phyloP scores from a whole-genome alignment of 305 asterid species.

The Rubia tinctorum region DNA sequence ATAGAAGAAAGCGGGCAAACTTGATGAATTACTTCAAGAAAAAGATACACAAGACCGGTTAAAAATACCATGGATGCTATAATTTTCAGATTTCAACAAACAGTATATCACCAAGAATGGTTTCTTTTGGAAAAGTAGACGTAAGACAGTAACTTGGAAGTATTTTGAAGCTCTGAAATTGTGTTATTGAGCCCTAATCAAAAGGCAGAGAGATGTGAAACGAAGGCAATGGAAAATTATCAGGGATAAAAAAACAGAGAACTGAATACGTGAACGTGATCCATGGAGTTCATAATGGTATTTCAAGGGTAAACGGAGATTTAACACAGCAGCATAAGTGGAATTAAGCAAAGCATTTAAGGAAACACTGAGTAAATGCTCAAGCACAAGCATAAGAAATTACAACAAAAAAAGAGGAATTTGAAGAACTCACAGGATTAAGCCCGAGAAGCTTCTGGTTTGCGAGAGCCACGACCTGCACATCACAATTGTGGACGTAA shows the following conservation, averaged over 20 bases:
- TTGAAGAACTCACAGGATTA: constrained; percentile 51
- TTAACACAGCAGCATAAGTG: neutral
- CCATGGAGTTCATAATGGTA: neutral
- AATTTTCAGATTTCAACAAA: neutral
- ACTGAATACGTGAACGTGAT: neutral
- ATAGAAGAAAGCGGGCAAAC: constrained; percentile 9
- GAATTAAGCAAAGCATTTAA: neutral
- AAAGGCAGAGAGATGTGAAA: neutral
- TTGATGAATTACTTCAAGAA: neutral
- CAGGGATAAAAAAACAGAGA: neutral
- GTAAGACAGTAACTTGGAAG: neutral
- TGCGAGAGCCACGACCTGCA: constrained; percentile 97
- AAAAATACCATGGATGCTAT: neutral
- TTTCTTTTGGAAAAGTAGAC: neutral
- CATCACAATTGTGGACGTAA: constrained; percentile 12
- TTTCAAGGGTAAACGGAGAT: neutral
- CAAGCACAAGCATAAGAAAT: neutral
- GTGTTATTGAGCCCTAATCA: neutral
- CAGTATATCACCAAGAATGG: neutral
- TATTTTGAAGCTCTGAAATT: neutral
- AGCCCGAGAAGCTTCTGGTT: constrained; percentile 85
- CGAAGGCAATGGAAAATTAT: neutral
- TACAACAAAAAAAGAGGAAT: neutral
- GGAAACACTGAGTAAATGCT: neutral
- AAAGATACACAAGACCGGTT: neutral